Conservation (phyloP, 371 early-diverging fungal genomes). For the Mortierella sp. region DNA sequence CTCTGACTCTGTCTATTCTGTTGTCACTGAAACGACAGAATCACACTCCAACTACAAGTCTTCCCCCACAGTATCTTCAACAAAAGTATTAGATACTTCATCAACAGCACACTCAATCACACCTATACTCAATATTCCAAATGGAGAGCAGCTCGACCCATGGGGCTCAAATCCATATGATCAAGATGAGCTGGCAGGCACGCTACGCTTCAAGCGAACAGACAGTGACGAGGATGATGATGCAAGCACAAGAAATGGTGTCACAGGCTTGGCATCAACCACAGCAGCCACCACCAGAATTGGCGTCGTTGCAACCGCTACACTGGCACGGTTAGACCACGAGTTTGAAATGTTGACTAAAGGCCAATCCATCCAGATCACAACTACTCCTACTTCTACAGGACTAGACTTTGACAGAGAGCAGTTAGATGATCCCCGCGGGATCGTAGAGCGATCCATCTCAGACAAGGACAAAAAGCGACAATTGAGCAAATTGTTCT, state of each 20-base stretch:
- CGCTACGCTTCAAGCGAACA: conserved; percentile 35
- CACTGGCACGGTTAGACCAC: conserved; percentile 38
- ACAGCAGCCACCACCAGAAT: conserved; percentile 3
- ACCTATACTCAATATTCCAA: conserved; percentile 14
- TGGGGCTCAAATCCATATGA: conserved; percentile 53
- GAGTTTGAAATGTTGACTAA: conserved; percentile 51
- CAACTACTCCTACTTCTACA: conserved; percentile 18
- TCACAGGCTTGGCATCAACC: conserved; percentile 39
- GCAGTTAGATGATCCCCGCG: conserved; percentile 49
- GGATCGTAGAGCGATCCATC: conserved; percentile 37
- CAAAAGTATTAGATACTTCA: neutral
- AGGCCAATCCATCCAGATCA: conserved; percentile 43
- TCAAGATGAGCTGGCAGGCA: conserved; percentile 38
- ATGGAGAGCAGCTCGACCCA: conserved; percentile 43
- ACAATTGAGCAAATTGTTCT: conserved; percentile 68
- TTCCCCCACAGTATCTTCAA: neutral
- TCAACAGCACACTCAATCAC: neutral
- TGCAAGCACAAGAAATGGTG: conserved; percentile 20
- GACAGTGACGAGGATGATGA: conserved; percentile 35
- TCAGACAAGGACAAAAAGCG: conserved; percentile 60
- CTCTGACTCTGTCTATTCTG: conserved; percentile 44
- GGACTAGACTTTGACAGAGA: conserved; percentile 39
- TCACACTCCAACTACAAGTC: conserved; percentile 26
- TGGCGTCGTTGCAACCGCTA: conserved; percentile 7
- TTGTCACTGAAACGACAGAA: conserved; percentile 43